Evolutionary conservation across 164 flowering plant genomes (phyloP), one percentile per base, ranked within the genome.

Genomic region (Santalum album): DNA sequence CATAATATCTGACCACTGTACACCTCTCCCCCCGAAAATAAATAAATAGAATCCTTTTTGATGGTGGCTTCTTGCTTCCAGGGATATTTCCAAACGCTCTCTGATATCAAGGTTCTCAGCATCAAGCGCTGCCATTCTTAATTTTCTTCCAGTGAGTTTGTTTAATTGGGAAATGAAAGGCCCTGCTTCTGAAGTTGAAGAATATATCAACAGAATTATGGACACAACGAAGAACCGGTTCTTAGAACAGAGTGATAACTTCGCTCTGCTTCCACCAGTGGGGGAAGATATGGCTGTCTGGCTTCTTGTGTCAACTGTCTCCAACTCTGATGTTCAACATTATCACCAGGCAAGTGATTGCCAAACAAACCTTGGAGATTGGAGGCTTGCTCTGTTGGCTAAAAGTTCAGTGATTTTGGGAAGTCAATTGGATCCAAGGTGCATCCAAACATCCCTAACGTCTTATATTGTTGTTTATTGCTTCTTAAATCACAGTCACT

Each of bases 331-430:
- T 45, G 59, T 27, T 54, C 68, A 57, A 49, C 36, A 54, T 34
- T 25, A 59, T 27, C 39, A 56, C 60, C 55, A 51, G 64, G 39
- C 64, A 55, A 63, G 62, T 16, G 67, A 65, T 51, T 49, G 22
- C 53, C 46, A 66, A 27, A 57, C 22, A 22, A 57, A 60, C 58
- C 61, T 72, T 29, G 69, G 73, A 58, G 62, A 63, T 24, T 92
- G 98, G 98, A 76, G 78, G 68, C 79, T 84, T 17, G 96, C 83
- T 56, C 74, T 92, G 17, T 57, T 86, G 69, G 75, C 72, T 53
- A 76, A 86, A 25, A 67, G 78, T 70, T 65, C 1, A 47, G 78
- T 83, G 61, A 67, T 86, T 45, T 58, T 76, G 49, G 95, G 90
- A 64, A 65, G 58, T 60, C 38, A 62, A 51, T 56, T 91, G 67